Base-by-base conservation (phyloP, 805 yeast species). In the Cyberlindnera suaveolens region DNA sequence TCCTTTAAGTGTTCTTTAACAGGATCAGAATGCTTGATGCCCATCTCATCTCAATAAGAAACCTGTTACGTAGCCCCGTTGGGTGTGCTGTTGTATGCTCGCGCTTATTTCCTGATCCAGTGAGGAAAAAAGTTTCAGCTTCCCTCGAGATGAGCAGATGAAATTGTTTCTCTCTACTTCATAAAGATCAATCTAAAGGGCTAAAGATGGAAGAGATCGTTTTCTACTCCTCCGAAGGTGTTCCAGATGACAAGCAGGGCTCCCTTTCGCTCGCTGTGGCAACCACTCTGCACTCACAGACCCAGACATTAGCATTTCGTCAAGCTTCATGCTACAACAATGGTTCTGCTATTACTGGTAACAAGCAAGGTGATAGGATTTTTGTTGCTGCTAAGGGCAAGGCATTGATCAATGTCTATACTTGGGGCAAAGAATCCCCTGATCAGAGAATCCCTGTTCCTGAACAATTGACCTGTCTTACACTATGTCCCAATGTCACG, bases 361-460 rank as follows among this genome's bases (percentile, higher is more conserved):
- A 56, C 3, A 55, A 43, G 19, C 49, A 48, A 6, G 60, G 60
- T 32, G 61, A 56, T 34, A 38, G 55, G 23, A 43, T 83, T 13
- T 74, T 86, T 47, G 79, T 77, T 9, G 85, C 87, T 1, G 79
- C 82, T 47, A 67, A 70, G n/a, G 76, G 72, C 34, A 85, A 83
- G 57, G 93, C 96, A 0, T 62, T 88, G 46, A 65, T 90, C 26
- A 81, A 84, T 48, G 83, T 82, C 2, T 90, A 87, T 57, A 64
- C 78, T 6, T 72, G 80, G 68, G 83, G 86, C 17, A 79, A 82
- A 50, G 85, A 79, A 53, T 69, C 86, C 29, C 75, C 80, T 6
- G 87, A 85, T 51, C 93, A 89, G 66, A 71, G 82, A 54, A 71
- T 90, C 34, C 93, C 96, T 0, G 69, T 90, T 13, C 96, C 97